Evolutionary conservation across 495 filamentous ascomycete species (phyloP).

Genomic region (Xylaria sp.): DNA sequence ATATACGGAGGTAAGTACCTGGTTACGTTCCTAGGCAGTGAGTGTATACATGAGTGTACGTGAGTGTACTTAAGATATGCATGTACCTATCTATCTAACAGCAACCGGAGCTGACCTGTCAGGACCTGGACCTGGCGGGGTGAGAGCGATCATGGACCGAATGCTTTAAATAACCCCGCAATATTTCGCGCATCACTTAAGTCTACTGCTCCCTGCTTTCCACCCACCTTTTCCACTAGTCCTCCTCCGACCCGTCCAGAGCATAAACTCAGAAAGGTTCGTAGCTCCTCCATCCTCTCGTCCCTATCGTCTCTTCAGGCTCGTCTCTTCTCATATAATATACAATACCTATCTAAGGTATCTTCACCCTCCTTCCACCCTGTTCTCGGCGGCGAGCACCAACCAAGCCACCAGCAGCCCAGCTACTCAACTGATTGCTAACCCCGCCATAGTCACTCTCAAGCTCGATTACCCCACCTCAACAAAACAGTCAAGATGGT

Average conservation of each 20-base stretch:
- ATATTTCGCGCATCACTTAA: constrained; percentile 16
- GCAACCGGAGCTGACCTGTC: neutral
- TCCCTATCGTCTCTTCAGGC: neutral
- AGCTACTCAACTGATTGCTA: constrained; percentile 33
- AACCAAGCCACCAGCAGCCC: constrained; percentile 25
- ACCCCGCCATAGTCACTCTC: constrained; percentile 29
- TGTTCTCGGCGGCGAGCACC: constrained; percentile 18
- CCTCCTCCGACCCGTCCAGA: constrained; percentile 1
- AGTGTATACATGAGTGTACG: no score
- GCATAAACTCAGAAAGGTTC: constrained; percentile 29
- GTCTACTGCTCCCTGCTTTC: constrained; percentile 23
- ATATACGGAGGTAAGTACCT: neutral
- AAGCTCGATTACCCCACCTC: constrained; percentile 34
- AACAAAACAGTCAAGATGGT: constrained; percentile 69
- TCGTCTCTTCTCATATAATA: neutral
- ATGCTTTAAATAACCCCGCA: constrained; percentile 25
- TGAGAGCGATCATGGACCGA: no score
- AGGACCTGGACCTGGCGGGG: constrained; percentile 13
- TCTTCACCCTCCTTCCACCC: constrained; percentile 1
- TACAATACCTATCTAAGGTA: no score
- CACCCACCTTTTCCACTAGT: constrained; percentile 28
- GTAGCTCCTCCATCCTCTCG: constrained; percentile 29
- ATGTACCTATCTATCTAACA: no score
- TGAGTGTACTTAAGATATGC: no score
- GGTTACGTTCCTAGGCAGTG: no score